Conservation (phyloP, 2,329 filamentous ascomycete genomes). For the Cytospora paraplurivora region DNA sequence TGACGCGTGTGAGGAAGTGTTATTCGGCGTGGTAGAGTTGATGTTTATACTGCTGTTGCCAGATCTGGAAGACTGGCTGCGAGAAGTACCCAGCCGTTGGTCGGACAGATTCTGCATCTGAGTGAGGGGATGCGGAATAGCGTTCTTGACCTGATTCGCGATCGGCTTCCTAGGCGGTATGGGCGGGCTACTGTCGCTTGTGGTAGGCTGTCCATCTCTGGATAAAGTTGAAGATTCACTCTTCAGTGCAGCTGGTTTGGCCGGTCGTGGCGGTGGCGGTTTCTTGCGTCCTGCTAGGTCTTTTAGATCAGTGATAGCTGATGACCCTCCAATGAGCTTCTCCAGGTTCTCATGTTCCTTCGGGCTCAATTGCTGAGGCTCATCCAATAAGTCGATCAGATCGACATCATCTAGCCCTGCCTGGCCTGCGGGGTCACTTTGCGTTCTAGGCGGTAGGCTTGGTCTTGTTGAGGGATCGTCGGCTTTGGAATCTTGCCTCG, state of each 20-base stretch:
- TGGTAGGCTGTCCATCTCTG: slow-evolving; percentile 29
- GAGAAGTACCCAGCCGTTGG: slow-evolving; percentile 35
- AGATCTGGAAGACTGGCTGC: slow-evolving; percentile 22
- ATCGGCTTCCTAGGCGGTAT: slow-evolving; percentile 41
- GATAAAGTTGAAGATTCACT: slow-evolving; percentile 42
- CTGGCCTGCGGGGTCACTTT: slow-evolving; percentile 33
- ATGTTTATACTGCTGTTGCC: slow-evolving; percentile 28
- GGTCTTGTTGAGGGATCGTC: slow-evolving; percentile 36
- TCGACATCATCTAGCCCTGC: slow-evolving; percentile 53
- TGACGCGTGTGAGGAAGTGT: slow-evolving; percentile 11
- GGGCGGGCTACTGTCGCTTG: slow-evolving; percentile 35
- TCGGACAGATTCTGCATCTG: slow-evolving; percentile 46
- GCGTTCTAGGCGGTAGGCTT: slow-evolving; percentile 38
- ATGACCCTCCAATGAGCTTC: slow-evolving; percentile 33
- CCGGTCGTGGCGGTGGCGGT: slow-evolving; percentile 55
- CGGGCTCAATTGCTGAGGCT: slow-evolving; percentile 44
- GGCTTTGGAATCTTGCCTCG: slow-evolving; percentile 26
- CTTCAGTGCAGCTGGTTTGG: slow-evolving; percentile 59
- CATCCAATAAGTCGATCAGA: slow-evolving; percentile 63
- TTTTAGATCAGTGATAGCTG: slow-evolving; percentile 9
- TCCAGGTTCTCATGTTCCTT: slow-evolving; percentile 40
- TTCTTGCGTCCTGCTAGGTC: slow-evolving; percentile 36
- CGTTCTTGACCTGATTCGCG: slow-evolving; percentile 30
- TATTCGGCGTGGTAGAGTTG: slow-evolving; percentile 26
- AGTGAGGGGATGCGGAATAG: slow-evolving; percentile 42